Percentiles rank a stretch among this genome's conserved stretches.
Evolutionary conservation across 441 rosid genomes (phyloP).

Genomic region (Brassica hybrid): DNA sequence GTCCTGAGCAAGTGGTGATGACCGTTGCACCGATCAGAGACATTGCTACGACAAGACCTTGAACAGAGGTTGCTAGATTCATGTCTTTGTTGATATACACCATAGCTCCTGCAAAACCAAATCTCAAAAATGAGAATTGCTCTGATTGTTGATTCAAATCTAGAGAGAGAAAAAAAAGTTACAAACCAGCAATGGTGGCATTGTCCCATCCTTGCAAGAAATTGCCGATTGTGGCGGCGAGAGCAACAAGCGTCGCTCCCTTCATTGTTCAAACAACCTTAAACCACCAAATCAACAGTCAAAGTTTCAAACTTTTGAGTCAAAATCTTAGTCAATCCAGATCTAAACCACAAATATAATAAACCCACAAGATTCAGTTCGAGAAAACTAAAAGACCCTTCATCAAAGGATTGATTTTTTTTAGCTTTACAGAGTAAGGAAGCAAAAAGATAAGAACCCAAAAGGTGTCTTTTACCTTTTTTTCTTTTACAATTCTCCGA

Average conservation of each 20-base stretch:
- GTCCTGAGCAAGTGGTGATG: slow-evolving; percentile 77
- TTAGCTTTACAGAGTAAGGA: background rate
- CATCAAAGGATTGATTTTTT: slow-evolving; percentile 1
- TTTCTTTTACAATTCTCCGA: slow-evolving; percentile 2
- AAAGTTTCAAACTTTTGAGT: background rate
- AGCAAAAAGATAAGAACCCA: background rate
- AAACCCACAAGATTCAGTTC: background rate
- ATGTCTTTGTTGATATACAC: slow-evolving; percentile 67
- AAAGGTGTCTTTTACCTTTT: background rate
- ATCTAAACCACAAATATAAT: background rate
- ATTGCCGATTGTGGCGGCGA: slow-evolving; percentile 76
- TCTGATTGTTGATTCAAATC: background rate
- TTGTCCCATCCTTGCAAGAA: slow-evolving; percentile 92
- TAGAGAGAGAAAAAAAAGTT: slow-evolving; percentile 8
- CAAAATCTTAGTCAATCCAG: background rate
- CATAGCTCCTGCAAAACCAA: slow-evolving; percentile 60
- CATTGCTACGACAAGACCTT: slow-evolving; percentile 84
- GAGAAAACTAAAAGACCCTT: background rate
- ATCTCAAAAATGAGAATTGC: background rate
- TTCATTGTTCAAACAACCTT: slow-evolving; percentile 52
- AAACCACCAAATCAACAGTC: slow-evolving; percentile 24
- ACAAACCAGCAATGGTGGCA: slow-evolving; percentile 83
- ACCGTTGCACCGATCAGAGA: slow-evolving; percentile 75
- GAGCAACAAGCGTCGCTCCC: slow-evolving; percentile 74
- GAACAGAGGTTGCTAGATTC: slow-evolving; percentile 56